phyloP scores from a whole-genome alignment of 2,329 filamentous ascomycete genomes.

The Xylariaceae sp. region DNA sequence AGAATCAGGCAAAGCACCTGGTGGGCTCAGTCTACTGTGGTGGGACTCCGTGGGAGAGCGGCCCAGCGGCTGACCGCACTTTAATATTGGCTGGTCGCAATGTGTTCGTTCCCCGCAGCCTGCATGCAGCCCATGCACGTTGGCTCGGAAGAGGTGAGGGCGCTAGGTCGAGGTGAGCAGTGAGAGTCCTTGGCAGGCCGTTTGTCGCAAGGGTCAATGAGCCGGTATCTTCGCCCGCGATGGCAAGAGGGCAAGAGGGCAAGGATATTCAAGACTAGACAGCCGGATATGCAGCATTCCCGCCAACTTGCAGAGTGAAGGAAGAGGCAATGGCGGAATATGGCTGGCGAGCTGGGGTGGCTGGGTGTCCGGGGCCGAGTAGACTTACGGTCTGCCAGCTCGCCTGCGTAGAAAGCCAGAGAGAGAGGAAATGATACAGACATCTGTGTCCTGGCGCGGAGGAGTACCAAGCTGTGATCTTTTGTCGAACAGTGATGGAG shows the following conservation, averaged over 20 bases:
- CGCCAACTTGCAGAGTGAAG: constrained; percentile 4
- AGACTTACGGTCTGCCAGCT: no score
- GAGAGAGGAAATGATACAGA: no score
- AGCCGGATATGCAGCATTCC: constrained; percentile 16
- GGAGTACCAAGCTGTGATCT: no score
- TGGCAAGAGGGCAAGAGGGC: constrained; percentile 4
- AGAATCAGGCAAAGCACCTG: constrained; percentile 21
- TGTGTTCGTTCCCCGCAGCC: constrained; percentile 37
- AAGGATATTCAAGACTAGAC: constrained; percentile 8
- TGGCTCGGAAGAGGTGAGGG: constrained; percentile 24
- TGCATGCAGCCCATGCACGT: constrained; percentile 33
- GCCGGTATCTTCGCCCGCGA: neutral
- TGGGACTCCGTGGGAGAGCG: no score
- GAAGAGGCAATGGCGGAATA: constrained; percentile 1
- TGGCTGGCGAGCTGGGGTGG: constrained; percentile 1
- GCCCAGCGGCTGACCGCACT: constrained; percentile 37
- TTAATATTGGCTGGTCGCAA: constrained; percentile 51
- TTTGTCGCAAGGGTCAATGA: constrained; percentile 18
- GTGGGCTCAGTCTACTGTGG: no score
- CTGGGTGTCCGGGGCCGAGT: neutral
- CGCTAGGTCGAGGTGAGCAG: constrained; percentile 24
- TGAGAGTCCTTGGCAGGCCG: constrained; percentile 18
- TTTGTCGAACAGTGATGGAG: no score
- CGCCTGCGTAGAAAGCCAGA: no score
- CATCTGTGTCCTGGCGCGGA: no score